These are phyloP conservation scores for Mycena indigotica DNA, from an alignment of 768 basidiomycete genomes.

Conservation along the genomic window DNA sequence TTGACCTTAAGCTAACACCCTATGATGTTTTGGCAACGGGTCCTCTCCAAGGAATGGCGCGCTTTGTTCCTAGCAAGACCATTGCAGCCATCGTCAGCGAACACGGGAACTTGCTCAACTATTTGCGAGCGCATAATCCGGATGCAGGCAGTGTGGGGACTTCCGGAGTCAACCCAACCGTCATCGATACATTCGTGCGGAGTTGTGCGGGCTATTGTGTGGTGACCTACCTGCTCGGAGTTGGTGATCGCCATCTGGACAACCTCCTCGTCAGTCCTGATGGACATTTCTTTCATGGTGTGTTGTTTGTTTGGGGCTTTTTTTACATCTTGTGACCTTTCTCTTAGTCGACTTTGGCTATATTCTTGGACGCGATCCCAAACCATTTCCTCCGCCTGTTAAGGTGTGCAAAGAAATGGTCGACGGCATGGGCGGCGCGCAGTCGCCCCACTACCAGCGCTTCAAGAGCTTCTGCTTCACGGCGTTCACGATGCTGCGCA, in stretches of 20 bases:
- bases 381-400: conserved; percentile 95
- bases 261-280: conserved; percentile 92
- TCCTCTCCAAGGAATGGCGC: conserved; percentile 89
- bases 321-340: conserved; percentile 11
- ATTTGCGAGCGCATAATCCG: conserved; percentile 81
- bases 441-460: conserved; percentile 91
- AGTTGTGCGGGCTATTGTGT: conserved; percentile 99
- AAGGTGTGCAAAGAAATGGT: conserved; percentile 99
- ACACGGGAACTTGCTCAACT: conserved; percentile 84
- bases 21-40: conserved; percentile 95
- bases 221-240: conserved; percentile 92
- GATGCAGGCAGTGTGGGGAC: conserved; percentile 95
- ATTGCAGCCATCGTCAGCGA: conserved; percentile 95
- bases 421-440: conserved; percentile 97
- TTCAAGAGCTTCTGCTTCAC: conserved; percentile 98
- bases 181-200: conserved; percentile 94
- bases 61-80: conserved; percentile 95
- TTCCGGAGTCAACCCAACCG: conserved; percentile 90
- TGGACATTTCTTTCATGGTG: conserved; percentile 46
- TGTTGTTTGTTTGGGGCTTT: too few relatives aligned
- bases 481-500: conserved; percentile 94
- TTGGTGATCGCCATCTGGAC: conserved; percentile 96
- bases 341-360: conserved; percentile 93
- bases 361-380: conserved; percentile 95
- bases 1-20: conserved; percentile 89